phyloP scores from a whole-genome alignment of 2,329 filamentous ascomycete species.

The Aspergillus flavus region DNA sequence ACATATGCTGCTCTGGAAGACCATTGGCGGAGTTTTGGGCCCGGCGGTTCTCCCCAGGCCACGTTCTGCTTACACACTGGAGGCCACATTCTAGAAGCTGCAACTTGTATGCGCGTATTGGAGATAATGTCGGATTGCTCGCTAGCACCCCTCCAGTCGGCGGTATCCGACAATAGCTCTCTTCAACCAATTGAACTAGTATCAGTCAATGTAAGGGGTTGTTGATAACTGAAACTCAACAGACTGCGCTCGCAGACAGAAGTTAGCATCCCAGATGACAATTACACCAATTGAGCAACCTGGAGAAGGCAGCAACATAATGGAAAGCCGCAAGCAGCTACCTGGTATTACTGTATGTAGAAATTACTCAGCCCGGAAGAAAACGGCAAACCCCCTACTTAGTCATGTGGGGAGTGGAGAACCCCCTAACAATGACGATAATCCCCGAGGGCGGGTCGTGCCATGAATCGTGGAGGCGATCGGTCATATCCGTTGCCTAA shows the following conservation, averaged over 20 bases:
- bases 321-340: neutral
- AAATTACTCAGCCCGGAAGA: neutral
- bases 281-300: neutral
- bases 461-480: neutral
- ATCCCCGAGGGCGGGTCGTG: neutral
- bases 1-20: neutral
- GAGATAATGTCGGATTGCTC: neutral
- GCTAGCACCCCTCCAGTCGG: neutral
- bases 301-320: neutral
- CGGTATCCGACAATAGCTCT: neutral
- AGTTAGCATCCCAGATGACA: neutral
- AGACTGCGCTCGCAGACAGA: neutral
- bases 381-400: neutral
- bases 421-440: neutral
- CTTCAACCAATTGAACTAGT: neutral
- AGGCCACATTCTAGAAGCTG: neutral
- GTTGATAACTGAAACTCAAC: neutral
- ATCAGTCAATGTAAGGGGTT: neutral
- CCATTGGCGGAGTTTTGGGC: neutral
- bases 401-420: slow-evolving; percentile 1
- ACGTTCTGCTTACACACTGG: neutral
- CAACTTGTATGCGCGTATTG: neutral
- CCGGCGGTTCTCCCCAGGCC: neutral
- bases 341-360: neutral
- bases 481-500: neutral